phyloP scores from a whole-genome alignment of 805 yeast genomes.

The Monosporozyma servazzii region DNA sequence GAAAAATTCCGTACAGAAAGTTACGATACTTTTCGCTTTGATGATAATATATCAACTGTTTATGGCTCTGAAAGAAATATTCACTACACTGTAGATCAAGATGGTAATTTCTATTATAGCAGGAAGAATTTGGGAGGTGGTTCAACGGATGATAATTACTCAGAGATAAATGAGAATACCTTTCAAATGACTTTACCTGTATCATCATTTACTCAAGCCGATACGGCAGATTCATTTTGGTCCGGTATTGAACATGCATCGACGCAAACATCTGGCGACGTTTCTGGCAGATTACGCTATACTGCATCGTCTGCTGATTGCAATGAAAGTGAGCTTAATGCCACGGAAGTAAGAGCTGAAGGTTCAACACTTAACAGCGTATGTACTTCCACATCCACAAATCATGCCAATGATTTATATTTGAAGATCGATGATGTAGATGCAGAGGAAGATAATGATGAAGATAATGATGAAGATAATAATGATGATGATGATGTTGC shows the following conservation, averaged over 20 bases:
- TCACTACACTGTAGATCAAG: conserved; percentile 16
- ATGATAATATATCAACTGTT: conserved; percentile 6
- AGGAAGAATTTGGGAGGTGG: conserved; percentile 3
- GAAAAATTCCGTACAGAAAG: conserved; percentile 2
- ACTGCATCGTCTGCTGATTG: neutral
- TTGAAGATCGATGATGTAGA: conserved; percentile 5
- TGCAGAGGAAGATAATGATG: conserved; percentile 18
- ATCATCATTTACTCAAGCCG: neutral
- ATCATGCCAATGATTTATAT: neutral
- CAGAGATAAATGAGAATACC: neutral
- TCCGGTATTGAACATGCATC: neutral
- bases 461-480: conserved; percentile 15
- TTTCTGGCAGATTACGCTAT: neutral
- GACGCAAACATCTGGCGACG: neutral
- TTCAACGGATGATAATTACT: neutral
- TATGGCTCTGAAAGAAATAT: conserved; percentile 17
- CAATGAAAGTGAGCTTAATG: neutral
- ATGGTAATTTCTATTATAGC: conserved; percentile 21
- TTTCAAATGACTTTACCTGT: neutral
- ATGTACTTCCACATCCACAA: neutral
- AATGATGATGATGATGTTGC: conserved; percentile 16
- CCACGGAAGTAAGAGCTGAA: neutral
- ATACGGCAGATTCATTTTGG: neutral
- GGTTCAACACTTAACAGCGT: neutral
- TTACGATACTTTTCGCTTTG: conserved; percentile 5